phyloP scores from a whole-genome alignment of 2,329 filamentous ascomycete species.

The Exophiala viscosa region DNA sequence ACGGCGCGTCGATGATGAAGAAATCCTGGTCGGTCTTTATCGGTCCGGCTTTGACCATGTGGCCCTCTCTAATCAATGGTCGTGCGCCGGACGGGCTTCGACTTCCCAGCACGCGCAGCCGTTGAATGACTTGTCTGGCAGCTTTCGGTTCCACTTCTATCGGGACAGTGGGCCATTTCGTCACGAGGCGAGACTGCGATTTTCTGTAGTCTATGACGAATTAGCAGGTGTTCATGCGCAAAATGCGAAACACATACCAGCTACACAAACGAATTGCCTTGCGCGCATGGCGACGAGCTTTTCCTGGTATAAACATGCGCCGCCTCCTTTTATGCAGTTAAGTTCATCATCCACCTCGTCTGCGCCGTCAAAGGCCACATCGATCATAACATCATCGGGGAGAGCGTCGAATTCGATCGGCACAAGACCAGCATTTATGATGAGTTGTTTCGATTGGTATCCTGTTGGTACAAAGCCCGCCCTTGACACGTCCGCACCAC shows the following conservation, averaged over 20 bases:
- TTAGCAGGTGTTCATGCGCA: constrained; percentile 1
- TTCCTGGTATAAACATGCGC: constrained; percentile 96
- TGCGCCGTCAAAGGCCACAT: constrained; percentile 92
- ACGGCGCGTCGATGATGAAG: constrained; percentile 90
- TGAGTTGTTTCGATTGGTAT: constrained; percentile 82
- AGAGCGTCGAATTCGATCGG: constrained; percentile 75
- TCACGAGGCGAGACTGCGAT: constrained; percentile 69
- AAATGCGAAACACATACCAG: constrained; percentile 53
- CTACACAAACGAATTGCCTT: constrained; percentile 82
- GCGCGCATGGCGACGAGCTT: constrained; percentile 86
- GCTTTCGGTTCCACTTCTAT: constrained; percentile 90
- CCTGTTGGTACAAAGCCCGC: constrained; percentile 93
- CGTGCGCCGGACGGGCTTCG: constrained; percentile 52
- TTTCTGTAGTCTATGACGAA: constrained; percentile 75
- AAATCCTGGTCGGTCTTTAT: constrained; percentile 82
- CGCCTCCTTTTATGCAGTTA: constrained; percentile 96
- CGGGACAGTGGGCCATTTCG: constrained; percentile 77
- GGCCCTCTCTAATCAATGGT: constrained; percentile 61
- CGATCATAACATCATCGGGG: constrained; percentile 62
- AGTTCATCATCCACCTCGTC: constrained; percentile 94
- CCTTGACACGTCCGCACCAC: constrained; percentile 42
- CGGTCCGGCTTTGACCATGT: constrained; percentile 74
- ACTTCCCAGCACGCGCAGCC: constrained; percentile 70
- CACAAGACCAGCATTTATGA: constrained; percentile 71
- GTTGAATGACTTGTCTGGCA: constrained; percentile 69